Base-by-base conservation (phyloP, 1,284 basidiomycete species). In the Somion occarium region DNA sequence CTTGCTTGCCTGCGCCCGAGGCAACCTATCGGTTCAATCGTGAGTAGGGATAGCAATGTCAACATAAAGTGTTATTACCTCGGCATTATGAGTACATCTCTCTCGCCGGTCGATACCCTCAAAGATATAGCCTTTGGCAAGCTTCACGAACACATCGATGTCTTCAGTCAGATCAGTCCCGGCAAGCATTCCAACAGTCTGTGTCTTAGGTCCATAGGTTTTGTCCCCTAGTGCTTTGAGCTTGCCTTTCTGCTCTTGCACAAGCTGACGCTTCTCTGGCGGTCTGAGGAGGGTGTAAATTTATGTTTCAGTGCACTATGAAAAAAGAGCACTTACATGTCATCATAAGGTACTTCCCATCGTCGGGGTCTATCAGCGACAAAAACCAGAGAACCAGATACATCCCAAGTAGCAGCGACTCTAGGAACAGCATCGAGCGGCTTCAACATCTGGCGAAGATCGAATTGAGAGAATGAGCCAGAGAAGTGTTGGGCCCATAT, bases 301-400 rank as follows among this genome's bases (percentile, higher is more conserved):
- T 47, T 15, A 56, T 23, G 13, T 11, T 39, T 20, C n/a, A 7
- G 43, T 26, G 23, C 23, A 38, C 49, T 22, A 48, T 19, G 43
- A 39, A 38, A 22, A 18, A 52, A n/a, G 2, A 41, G 18, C 2
- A 70, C 85, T 61, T 61, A 92, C 91, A 88, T 63, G 62, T 94
- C 92, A 59, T 94, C 92, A 58, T 89, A 94, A 0, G 92, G 92
- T 0, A 88, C 67, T 60, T 93, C 91, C 71, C 83, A 88, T 26
- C 64, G 64, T 19, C 66, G 64, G 49, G 75, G 76, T 18, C 70
- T 69, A 54, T 90, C 88, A 1, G 81, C 64, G 3, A 86, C 83
- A 58, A 92, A 91, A 1, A 82, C 75, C 27, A 93, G 64, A 3
- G 85, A 78, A 0, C 89, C 89, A 38, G 76, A 72, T 0, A 77